phyloP scores from a whole-genome alignment of 2,329 filamentous ascomycete genomes.

The Verticillium nonalfalfae region DNA sequence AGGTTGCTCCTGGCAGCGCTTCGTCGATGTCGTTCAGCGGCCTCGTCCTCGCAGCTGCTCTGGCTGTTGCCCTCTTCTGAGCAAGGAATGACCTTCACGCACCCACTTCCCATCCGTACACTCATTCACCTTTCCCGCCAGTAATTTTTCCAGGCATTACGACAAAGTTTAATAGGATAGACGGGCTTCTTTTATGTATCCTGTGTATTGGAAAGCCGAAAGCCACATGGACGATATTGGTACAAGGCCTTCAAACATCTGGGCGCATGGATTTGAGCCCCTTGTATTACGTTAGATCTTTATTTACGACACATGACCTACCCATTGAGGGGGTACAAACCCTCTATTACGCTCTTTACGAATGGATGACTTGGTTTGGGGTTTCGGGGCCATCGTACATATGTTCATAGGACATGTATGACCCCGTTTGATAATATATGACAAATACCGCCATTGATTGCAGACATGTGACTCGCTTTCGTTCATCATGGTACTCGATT shows the following conservation, averaged over 20 bases:
- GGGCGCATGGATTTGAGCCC: background rate
- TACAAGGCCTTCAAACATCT: background rate
- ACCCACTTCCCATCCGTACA: background rate
- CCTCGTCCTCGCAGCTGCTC: constrained; percentile 4
- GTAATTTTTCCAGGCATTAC: background rate
- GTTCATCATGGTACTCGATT: no score
- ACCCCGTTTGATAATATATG: background rate
- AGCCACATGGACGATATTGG: background rate
- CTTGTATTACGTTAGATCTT: background rate
- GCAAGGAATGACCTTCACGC: no score
- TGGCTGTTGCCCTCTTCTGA: constrained; percentile 10
- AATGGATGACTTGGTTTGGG: background rate
- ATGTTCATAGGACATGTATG: background rate
- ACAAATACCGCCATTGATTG: background rate
- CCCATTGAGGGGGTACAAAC: background rate
- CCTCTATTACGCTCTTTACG: background rate
- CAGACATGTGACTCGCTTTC: no score
- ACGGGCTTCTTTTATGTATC: background rate
- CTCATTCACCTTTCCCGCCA: no score
- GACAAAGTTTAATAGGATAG: background rate
- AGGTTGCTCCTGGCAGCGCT: constrained; percentile 3
- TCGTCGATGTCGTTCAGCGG: constrained; percentile 5
- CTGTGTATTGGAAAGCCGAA: background rate
- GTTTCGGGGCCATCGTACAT: background rate
- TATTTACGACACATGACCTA: background rate